Base-by-base conservation (phyloP, 768 basidiomycete species). In the Tricholoma sp. region DNA sequence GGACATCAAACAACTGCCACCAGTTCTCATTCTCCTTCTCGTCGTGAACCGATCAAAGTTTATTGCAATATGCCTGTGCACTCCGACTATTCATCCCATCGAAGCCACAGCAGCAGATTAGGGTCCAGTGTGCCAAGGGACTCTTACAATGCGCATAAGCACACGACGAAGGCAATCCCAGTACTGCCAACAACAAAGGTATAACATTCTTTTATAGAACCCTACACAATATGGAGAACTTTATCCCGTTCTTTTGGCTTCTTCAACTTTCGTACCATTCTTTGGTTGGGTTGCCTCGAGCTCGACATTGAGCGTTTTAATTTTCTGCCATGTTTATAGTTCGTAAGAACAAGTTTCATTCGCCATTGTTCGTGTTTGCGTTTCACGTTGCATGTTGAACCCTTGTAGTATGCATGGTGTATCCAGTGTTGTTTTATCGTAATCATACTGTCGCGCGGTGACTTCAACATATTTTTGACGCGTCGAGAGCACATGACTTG, bases 21-120 rank as follows among this genome's bases (percentile, higher is more conserved):
- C 16, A 57, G 56, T 31, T 61, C 61, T 14, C 53, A 56, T 22
- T 43, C 59, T 29, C 11, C 45, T 41, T 58, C 58, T 12, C 56
- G 34, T 50, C 58, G 58, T 18, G 62, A 63, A 46, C 32, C 53
- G 9, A 53, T 50, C 45, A 57, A 56, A 31, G 19, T 54, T 1
- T 55, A 34, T 35, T 16, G 57, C 18, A 50, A 29, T 12, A 34
- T 32, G 16, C 60, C 59, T 39, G 56, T 32, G 37, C 34, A 22
- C 5, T 21, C 39, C 18, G 27, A 52, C 16, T 59, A 59, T 34
- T 54, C 56, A 19, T 60, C 64, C 8, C 58, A 58, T 41, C 50
- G 53, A 45, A 47, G 41, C 35, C 58, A 56, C 51, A 21, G 45
- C 22, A 58, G 60, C 56, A 50, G 53, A 37, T 27, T 29, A 14